Evolutionary conservation across 192 early-diverging fungal genomes (phyloP), one percentile per base, ranked within the genome.

Genomic region (Borealophlyctis nickersoniae): DNA sequence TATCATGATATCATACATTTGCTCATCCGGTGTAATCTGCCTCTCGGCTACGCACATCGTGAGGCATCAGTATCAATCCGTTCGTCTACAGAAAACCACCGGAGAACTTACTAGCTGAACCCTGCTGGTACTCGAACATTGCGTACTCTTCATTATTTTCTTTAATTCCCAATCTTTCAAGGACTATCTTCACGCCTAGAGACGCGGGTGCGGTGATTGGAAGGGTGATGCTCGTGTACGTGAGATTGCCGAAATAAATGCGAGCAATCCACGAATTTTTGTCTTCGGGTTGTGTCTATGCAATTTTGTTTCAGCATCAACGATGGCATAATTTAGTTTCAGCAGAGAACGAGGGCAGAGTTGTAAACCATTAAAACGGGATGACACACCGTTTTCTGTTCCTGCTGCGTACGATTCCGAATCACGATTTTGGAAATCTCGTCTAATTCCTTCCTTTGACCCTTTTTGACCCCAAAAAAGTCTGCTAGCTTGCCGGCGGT

Each of bases 201-300:
- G 23, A 32, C n/a, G 71, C 63, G 16, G 68, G 66, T 14, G 72
- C 68, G 14, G 29, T 32, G 3, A 74, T 58, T 1, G 66, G 71
- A 30, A 80, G 52, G 14, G 55, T 39, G 7, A 77, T 24, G 36
- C 67, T 72, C 1, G 59, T 78, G 60, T 78, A 80, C 7, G 78
- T 77, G 30, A 77, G 65, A 53, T 80, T 78, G 7, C 69, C 78
- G 63, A 75, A 80, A 52, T 80, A 74, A 30, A 80, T 60, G 1
- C 78, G 67, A 2, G 70, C 60, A 33, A 78, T 31, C 56, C 71
- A 65, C 2, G 28, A 59, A 26, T 63, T 32, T 19, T 33, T 22
- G 13, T 24, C 24, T 24, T 50, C 22, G 13, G 61, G 13, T 65
- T 24, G 7, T 65, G 62, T 71, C 7, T n/a, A n/a, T n/a, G n/a